Base-by-base conservation (phyloP, 2,329 filamentous ascomycete species). In the Orbilia ellipsospora region DNA sequence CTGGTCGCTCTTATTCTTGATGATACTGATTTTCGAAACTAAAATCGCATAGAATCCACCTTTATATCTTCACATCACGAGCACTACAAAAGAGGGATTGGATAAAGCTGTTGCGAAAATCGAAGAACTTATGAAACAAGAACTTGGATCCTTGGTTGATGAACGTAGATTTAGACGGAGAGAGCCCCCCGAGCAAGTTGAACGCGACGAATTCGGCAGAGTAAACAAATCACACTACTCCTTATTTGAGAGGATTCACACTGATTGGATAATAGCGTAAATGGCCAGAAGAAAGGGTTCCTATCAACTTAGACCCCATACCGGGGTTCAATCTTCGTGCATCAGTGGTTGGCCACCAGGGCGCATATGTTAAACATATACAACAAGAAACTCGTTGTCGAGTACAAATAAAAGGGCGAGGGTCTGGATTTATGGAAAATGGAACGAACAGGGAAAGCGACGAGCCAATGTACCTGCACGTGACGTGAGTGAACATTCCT, bases 281-380 rank as follows among this genome's bases (percentile, higher is more conserved):
- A 92, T 99, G 95, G 95, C 94, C 95, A 0, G 95, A 98, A 81
- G 93, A 97, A 84, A 93, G 92, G 80, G 96, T 99, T 59, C 90
- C 93, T 0, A 94, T 99, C 79, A 89, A 90, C 77, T 89, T 99
- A 69, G 95, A 98, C 79, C 92, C 94, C 0, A 89, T 98, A 63
- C 92, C 90, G 23, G 95, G 95, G 18, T 99, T 99, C 84, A 99
- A 99, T 81, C 86, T 99, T 56, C 91, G 95, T 77, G 95, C 95
- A 62, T 94, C 98, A 82, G 94, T 99, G 55, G 95, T 99, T 65
- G 95, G 95, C 59, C 92, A 94, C 79, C 93, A 93, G 36, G 95
- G 95, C 74, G 91, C 92, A 51, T 97, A 98, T 81, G 95, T 99
- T 76, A 99, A 99, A 83, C 94, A 97, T 81, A 98, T 99, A 78